A percentile compares a stretch with the other conserved stretches of the same genome.
Conservation (phyloP, 2,329 filamentous ascomycete species). For the Colletotrichum chrysophilum region DNA sequence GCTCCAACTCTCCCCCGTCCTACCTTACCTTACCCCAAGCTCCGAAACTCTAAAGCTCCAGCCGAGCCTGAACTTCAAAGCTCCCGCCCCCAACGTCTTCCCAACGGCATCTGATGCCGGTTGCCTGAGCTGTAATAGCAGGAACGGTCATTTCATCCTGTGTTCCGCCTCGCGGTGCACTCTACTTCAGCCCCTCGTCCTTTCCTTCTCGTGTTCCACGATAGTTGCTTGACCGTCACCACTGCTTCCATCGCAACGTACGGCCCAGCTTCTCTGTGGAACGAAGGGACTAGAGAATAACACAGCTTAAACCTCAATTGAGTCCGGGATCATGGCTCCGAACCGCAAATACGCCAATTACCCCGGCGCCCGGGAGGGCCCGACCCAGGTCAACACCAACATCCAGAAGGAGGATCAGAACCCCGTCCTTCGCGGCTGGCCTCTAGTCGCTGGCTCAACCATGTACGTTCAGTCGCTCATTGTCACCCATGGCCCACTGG, state of each 20-base stretch:
- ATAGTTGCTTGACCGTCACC: not conserved
- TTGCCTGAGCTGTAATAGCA: not conserved
- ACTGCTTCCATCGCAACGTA: not conserved
- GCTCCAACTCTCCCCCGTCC: not conserved
- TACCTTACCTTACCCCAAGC: not conserved
- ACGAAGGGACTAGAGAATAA: not conserved
- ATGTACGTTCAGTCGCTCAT: conserved; percentile 51
- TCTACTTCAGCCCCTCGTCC: not conserved
- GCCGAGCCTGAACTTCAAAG: not conserved
- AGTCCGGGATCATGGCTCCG: conserved; percentile 13
- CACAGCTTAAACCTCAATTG: not conserved
- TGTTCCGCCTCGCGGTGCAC: not conserved
- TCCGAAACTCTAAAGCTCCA: not conserved
- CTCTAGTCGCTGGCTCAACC: conserved; percentile 65
- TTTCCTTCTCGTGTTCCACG: not conserved
- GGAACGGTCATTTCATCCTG: not conserved
- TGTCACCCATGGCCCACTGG: not conserved
- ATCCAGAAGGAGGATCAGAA: conserved; percentile 57
- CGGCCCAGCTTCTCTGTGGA: not conserved
- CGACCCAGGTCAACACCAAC: not conserved
- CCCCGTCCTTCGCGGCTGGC: conserved; percentile 70
- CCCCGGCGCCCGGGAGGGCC: conserved; percentile 16
- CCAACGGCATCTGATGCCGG: not conserved
- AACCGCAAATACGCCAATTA: conserved; percentile 23
- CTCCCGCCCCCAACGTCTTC: not conserved